Percentiles rank a stretch among this genome's conserved stretches.
Conservation (phyloP, 2,329 filamentous ascomycete genomes). For the Tolypocladium album region DNA sequence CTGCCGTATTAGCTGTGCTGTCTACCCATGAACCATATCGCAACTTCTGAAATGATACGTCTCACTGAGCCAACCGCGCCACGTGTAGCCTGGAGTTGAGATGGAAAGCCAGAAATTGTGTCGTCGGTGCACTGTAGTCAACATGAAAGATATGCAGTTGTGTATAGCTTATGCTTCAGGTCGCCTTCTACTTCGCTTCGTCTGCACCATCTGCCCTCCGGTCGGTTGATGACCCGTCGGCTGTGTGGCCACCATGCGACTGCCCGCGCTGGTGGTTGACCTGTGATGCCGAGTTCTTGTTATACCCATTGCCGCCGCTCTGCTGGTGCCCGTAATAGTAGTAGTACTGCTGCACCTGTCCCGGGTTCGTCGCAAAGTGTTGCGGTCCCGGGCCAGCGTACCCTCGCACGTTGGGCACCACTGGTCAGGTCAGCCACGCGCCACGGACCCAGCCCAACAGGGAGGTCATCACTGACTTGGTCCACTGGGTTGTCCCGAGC, state of each 20-base stretch:
- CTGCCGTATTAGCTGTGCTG: constrained; percentile 2
- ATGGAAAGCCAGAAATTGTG: constrained; percentile 12
- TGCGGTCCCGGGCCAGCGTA: constrained; percentile 49
- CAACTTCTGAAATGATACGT: constrained; percentile 5
- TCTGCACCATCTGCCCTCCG: constrained; percentile 28
- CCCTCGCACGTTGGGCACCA: constrained; percentile 51
- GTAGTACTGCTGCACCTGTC: constrained; percentile 55
- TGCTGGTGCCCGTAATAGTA: constrained; percentile 47
- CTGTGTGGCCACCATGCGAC: constrained; percentile 23
- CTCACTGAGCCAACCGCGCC: constrained; percentile 2
- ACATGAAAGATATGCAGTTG: constrained; percentile 6
- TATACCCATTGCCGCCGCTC: constrained; percentile 45
- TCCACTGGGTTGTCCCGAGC: constrained; percentile 53
- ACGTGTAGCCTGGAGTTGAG: constrained; percentile 8
- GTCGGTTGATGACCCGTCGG: constrained; percentile 20
- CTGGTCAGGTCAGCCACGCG: constrained; percentile 32
- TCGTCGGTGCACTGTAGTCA: constrained; percentile 10
- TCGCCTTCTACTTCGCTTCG: constrained; percentile 29
- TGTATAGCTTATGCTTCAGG: constrained; percentile 4
- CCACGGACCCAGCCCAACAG: constrained; percentile 5
- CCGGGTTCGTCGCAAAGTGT: constrained; percentile 56
- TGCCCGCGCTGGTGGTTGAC: constrained; percentile 29
- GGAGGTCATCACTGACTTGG: constrained; percentile 52
- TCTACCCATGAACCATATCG: constrained; percentile 7
- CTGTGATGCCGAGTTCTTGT: constrained; percentile 38